These are phyloP conservation scores for Elongisporangium senticosum DNA, from an alignment of 352 stramenopile genomes.

Conservation along the genomic window DNA sequence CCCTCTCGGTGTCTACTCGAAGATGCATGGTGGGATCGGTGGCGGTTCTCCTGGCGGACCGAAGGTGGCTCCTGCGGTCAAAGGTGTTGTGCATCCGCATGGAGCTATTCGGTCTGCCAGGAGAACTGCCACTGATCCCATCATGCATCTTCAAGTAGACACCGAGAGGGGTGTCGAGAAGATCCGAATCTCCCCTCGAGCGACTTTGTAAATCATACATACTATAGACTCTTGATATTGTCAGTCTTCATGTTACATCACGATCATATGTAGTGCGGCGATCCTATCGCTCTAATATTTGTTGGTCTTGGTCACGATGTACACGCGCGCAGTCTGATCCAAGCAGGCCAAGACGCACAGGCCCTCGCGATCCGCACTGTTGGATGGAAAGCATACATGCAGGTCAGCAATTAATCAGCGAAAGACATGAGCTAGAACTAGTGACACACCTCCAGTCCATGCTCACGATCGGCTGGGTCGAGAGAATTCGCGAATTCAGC, in stretches of 20 bases:
- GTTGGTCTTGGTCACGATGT: slow-evolving; percentile 95
- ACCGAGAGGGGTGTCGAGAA: no score
- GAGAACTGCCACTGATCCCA: no score
- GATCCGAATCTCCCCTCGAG: no score
- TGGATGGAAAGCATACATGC: slow-evolving; percentile 2
- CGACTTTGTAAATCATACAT: no score
- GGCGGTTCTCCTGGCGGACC: no score
- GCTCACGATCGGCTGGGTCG: slow-evolving; percentile 94
- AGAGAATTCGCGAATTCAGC: slow-evolving; percentile 93
- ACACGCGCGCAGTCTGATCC: slow-evolving; percentile 94
- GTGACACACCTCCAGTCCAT: slow-evolving; percentile 92
- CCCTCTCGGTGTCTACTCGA: no score
- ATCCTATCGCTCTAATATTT: slow-evolving; percentile 68
- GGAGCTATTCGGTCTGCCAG: no score
- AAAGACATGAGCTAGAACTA: not conserved
- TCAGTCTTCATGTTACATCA: not conserved
- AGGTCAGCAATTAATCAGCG: not conserved
- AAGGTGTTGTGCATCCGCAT: no score
- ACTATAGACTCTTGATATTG: no score
- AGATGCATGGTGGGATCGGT: no score
- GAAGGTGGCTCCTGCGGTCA: no score
- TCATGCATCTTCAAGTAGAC: no score
- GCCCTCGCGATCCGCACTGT: slow-evolving; percentile 88
- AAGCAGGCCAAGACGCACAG: slow-evolving; percentile 89
- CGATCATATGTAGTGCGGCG: not conserved